Conservation (phyloP, 192 early-diverging fungal genomes). For the Piromyces finnis region DNA sequence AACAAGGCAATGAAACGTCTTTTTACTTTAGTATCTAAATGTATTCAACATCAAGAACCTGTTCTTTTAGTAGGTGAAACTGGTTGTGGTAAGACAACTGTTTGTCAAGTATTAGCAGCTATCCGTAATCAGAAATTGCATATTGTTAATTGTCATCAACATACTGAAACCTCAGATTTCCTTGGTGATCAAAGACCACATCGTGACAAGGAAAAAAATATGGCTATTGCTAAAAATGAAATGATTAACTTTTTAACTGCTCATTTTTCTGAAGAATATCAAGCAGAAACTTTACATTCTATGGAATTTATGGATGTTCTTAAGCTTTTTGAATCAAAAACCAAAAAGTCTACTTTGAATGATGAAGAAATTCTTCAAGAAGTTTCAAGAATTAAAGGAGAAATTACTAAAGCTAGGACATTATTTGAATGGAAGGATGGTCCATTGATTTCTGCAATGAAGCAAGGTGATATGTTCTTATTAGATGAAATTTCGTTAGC, state of each 20-base stretch:
- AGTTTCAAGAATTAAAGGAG: constrained; percentile 3
- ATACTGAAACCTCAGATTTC: constrained; percentile 85
- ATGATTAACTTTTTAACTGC: constrained; percentile 8
- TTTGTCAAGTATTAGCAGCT: constrained; percentile 78
- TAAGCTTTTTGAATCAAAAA: not conserved
- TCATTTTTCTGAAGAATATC: not conserved
- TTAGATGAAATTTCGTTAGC: constrained; percentile 97
- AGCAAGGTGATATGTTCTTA: constrained; percentile 69
- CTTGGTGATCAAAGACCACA: constrained; percentile 86
- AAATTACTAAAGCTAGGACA: constrained; percentile 22
- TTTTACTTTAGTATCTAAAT: constrained; percentile 68
- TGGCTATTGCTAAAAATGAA: constrained; percentile 21
- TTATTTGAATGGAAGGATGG: constrained; percentile 97
- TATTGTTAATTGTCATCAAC: constrained; percentile 93
- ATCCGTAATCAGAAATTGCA: constrained; percentile 42
- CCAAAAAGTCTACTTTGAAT: not conserved
- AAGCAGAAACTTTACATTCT: not conserved
- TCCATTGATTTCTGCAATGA: constrained; percentile 78
- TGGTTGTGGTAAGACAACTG: constrained; percentile 96
- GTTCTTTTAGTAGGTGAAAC: constrained; percentile 93
- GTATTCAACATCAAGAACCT: constrained; percentile 67
- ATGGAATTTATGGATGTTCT: not conserved
- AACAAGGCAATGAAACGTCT: constrained; percentile 81
- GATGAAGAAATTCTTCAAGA: not conserved
- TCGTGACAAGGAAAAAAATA: constrained; percentile 42